These are phyloP conservation scores for Termitomyces sp. DNA, from an alignment of 768 basidiomycete species.

Conservation along the genomic window DNA sequence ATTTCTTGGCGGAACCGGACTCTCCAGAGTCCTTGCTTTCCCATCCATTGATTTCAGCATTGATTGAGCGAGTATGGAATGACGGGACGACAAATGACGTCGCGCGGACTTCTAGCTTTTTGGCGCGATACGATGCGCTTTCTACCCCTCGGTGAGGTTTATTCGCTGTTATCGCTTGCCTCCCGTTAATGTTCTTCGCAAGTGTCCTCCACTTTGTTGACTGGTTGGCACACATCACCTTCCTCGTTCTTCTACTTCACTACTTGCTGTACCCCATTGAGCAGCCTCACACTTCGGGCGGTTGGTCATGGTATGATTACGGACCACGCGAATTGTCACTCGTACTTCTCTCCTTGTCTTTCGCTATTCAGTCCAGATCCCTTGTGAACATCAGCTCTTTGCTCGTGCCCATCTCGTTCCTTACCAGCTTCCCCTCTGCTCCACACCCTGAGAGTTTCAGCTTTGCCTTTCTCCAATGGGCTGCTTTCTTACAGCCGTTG, in stretches of 20 bases:
- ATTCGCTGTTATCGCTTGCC: not conserved
- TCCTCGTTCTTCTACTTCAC: slow-evolving; percentile 35
- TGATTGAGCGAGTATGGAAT: slow-evolving; percentile 36
- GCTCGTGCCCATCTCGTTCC: slow-evolving; percentile 35
- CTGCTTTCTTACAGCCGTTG: slow-evolving; percentile 34
- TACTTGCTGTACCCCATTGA: slow-evolving; percentile 37
- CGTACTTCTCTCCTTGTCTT: slow-evolving; percentile 32
- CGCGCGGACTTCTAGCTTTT: slow-evolving; percentile 2
- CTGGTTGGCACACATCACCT: slow-evolving; percentile 29
- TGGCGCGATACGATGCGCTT: slow-evolving; percentile 27
- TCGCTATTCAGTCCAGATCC: slow-evolving; percentile 26
- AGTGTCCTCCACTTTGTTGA: slow-evolving; percentile 44
- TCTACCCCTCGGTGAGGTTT: slow-evolving; percentile 40
- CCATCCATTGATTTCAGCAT: slow-evolving; percentile 36
- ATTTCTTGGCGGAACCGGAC: slow-evolving; percentile 28
- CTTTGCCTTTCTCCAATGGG: slow-evolving; percentile 36
- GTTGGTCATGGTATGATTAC: slow-evolving; percentile 12
- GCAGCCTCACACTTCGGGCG: slow-evolving; percentile 18
- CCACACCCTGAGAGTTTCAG: slow-evolving; percentile 34
- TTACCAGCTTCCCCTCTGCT: slow-evolving; percentile 32
- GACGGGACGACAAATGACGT: slow-evolving; percentile 12
- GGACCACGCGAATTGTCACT: slow-evolving; percentile 32
- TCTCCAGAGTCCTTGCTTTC: slow-evolving; percentile 31
- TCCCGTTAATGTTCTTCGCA: not conserved
- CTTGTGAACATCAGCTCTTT: slow-evolving; percentile 26